A percentile compares a stretch with the other conserved stretches of the same genome.
Evolutionary conservation across 192 early-diverging fungal genomes (phyloP).

Genomic region (Linnemannia elongata): DNA sequence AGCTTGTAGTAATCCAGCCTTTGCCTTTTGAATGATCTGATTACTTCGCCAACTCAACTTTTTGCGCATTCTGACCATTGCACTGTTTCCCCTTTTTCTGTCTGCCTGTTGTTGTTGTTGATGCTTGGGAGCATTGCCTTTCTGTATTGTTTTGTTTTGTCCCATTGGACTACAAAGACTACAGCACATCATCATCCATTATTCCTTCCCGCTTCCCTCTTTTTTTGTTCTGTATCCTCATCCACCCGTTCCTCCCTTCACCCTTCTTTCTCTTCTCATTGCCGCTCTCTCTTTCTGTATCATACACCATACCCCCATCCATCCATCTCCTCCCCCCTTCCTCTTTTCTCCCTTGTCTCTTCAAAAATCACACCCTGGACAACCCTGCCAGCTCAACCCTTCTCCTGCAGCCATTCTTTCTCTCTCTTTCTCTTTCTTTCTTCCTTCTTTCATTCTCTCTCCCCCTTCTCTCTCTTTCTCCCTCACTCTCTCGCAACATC

Average conservation of each 20-base stretch:
- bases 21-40: background rate
- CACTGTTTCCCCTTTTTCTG: slow-evolving; percentile 3
- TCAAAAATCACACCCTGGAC: background rate
- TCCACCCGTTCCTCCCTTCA: background rate
- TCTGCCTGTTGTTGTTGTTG: background rate
- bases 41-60: background rate
- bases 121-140: background rate
- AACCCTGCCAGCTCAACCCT: background rate
- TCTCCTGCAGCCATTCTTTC: background rate
- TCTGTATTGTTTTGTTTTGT: background rate
- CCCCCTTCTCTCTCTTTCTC: background rate
- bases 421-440: background rate
- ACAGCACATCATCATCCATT: background rate
- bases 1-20: too few relatives aligned
- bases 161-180: too few relatives aligned
- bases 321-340: background rate
- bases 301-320: too few relatives aligned
- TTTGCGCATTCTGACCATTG: background rate
- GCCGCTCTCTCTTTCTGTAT: background rate
- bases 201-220: background rate
- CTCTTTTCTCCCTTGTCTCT: background rate
- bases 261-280: background rate
- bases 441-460: background rate
- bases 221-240: background rate
- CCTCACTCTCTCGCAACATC: background rate